Conservation (phyloP, 331 rosid species). For the Quercus lobata region DNA sequence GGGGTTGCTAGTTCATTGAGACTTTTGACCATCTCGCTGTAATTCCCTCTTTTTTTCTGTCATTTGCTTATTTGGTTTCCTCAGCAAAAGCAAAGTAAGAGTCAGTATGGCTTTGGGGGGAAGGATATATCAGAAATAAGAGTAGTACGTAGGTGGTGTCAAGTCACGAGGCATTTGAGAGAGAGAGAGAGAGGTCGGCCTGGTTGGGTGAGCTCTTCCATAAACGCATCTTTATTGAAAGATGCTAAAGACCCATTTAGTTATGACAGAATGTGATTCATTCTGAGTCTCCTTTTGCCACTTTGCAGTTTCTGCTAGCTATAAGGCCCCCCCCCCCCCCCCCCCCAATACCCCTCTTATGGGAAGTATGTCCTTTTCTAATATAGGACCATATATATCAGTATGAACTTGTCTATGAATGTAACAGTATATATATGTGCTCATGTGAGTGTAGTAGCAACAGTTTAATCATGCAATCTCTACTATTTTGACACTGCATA, state of each 20-base stretch:
- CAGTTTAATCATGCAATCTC: no score
- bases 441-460: not conserved
- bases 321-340: conserved; percentile 34
- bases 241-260: conserved; percentile 53
- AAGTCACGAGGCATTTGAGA: conserved; percentile 46
- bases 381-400: conserved; percentile 13
- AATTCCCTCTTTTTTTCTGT: conserved; percentile 17
- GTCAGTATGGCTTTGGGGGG: conserved; percentile 24
- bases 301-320: conserved; percentile 46
- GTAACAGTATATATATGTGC: not conserved
- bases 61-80: conserved; percentile 27
- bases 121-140: conserved; percentile 21
- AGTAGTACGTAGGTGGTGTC: conserved; percentile 47
- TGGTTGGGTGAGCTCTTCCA: conserved; percentile 32
- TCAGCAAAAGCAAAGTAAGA: conserved; percentile 23
- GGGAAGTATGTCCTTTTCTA: not conserved
- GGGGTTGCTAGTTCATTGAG: conserved; percentile 40
- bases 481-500: no score
- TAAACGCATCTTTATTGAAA: conserved; percentile 51
- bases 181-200: not conserved
- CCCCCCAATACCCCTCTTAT: conserved; percentile 23
- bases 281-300: conserved; percentile 24
- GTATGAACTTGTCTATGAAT: conserved; percentile 18
- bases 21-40: conserved; percentile 56
- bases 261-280: conserved; percentile 34